phyloP scores from a whole-genome alignment of 768 basidiomycete species.

The Inosperma sp. region DNA sequence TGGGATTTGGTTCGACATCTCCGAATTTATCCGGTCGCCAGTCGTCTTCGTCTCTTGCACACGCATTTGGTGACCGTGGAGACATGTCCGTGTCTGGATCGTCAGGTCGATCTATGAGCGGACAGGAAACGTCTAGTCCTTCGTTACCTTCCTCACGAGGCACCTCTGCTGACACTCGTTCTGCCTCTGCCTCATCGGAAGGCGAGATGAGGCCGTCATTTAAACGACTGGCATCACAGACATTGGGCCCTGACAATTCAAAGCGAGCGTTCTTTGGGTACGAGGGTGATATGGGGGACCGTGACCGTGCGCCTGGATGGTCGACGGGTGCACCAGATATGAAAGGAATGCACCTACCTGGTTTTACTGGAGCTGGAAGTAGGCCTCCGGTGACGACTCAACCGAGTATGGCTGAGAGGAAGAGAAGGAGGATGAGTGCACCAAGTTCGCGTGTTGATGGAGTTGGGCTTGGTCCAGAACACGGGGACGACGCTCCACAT shows the following conservation, averaged over 20 bases:
- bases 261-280: slow-evolving; percentile 45
- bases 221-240: slow-evolving; percentile 70
- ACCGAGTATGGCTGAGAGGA: slow-evolving; percentile 26
- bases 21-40: slow-evolving; percentile 29
- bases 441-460: slow-evolving; percentile 11
- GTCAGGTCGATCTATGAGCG: slow-evolving; percentile 7
- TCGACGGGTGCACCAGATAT: neutral
- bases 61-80: slow-evolving; percentile 33
- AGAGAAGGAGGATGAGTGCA: slow-evolving; percentile 33
- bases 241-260: slow-evolving; percentile 53
- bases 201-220: slow-evolving; percentile 49
- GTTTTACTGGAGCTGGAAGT: neutral
- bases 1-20: slow-evolving; percentile 13
- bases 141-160: slow-evolving; percentile 24
- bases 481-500: neutral
- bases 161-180: slow-evolving; percentile 32
- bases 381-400: slow-evolving; percentile 17
- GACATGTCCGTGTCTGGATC: neutral
- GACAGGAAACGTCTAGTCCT: slow-evolving; percentile 15
- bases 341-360: neutral
- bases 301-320: slow-evolving; percentile 21
- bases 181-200: slow-evolving; percentile 9
- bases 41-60: slow-evolving; percentile 36
- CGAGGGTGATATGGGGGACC: slow-evolving; percentile 22
- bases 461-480: neutral